Percentiles rank a stretch among this genome's conserved stretches.
These are phyloP conservation scores for Camelina neglecta DNA, from an alignment of 345 rosid genomes.

Conservation along the genomic window DNA sequence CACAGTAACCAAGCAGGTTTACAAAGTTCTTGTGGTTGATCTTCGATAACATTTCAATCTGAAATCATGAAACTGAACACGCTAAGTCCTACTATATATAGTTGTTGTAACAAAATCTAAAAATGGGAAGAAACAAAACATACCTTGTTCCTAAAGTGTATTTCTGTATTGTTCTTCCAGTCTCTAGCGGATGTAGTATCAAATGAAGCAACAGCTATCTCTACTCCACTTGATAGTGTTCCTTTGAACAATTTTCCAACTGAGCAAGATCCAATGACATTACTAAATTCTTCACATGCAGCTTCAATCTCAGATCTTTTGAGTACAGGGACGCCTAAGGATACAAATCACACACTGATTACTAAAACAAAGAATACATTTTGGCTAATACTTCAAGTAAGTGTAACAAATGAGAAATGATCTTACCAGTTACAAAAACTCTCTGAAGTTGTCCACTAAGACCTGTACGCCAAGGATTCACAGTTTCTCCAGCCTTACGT, in stretches of 20 bases:
- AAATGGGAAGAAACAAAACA: background rate
- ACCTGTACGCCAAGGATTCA: conserved; percentile 95
- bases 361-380: background rate
- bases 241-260: conserved; percentile 84
- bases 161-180: conserved; percentile 77
- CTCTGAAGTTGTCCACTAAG: conserved; percentile 92
- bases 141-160: conserved; percentile 86
- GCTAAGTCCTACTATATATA: background rate
- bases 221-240: conserved; percentile 85
- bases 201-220: conserved; percentile 83
- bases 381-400: background rate
- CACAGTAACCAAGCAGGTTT: conserved; percentile 88
- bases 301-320: conserved; percentile 82
- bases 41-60: conserved; percentile 80
- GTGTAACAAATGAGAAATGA: conserved; percentile 18
- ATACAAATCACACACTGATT: conserved; percentile 14
- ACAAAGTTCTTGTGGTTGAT: conserved; percentile 93
- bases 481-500: conserved; percentile 59
- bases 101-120: background rate
- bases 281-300: conserved; percentile 97
- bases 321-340: conserved; percentile 84
- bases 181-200: conserved; percentile 54
- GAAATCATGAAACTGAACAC: conserved; percentile 41
- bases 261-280: conserved; percentile 76
- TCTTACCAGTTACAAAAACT: conserved; percentile 79